A percentile compares a stretch with the other conserved stretches of the same genome.
These are phyloP conservation scores for Nicotiana undulata DNA, from an alignment of 257 asterid species.

Conservation along the genomic window DNA sequence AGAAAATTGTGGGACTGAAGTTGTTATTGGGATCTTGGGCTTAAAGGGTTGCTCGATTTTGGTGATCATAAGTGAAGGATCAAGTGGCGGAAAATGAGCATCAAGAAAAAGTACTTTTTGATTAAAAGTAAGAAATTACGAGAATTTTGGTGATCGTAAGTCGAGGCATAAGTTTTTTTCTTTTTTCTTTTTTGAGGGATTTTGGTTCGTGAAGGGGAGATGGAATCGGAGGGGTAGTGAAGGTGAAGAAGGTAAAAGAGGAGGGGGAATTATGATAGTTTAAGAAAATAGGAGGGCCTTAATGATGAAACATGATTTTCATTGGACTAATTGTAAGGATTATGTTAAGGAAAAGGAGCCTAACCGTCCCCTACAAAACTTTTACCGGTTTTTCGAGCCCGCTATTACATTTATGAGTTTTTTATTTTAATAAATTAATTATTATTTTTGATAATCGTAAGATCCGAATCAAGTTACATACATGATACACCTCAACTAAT, in stretches of 20 bases:
- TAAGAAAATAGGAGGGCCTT: background rate
- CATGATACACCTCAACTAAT: too few relatives aligned
- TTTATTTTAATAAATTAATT: too few relatives aligned
- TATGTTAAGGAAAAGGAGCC: background rate
- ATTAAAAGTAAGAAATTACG: background rate
- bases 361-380: too few relatives aligned
- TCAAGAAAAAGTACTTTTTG: background rate
- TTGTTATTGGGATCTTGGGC: slow-evolving; percentile 24
- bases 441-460: too few relatives aligned
- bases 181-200: background rate
- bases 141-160: background rate
- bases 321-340: background rate
- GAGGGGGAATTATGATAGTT: background rate
- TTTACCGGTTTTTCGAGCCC: too few relatives aligned
- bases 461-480: too few relatives aligned
- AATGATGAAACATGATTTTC: background rate
- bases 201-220: background rate
- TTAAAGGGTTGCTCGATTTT: slow-evolving; percentile 37
- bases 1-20: slow-evolving; percentile 30
- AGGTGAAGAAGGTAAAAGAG: background rate
- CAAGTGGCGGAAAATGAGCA: background rate
- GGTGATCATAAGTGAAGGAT: slow-evolving; percentile 41
- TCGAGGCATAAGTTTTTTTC: too few relatives aligned
- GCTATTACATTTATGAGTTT: too few relatives aligned
- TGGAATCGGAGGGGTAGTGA: background rate